phyloP scores from a whole-genome alignment of 163 green algal genomes.

The Trebouxia gelatinosa region DNA sequence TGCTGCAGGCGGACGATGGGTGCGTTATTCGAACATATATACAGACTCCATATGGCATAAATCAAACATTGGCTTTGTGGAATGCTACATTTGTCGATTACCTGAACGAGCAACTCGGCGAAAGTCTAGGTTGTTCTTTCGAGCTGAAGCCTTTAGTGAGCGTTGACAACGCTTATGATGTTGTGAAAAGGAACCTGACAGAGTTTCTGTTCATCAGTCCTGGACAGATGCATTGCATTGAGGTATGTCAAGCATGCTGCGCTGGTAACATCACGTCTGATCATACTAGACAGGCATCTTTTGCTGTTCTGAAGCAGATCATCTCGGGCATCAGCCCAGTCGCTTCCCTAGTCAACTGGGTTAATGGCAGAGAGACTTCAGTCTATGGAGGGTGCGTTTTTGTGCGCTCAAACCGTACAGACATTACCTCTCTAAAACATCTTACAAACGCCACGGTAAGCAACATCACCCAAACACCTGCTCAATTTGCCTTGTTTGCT shows the following conservation, averaged over 20 bases:
- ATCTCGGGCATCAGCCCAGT: not conserved
- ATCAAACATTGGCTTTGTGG: not conserved
- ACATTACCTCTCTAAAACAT: not conserved
- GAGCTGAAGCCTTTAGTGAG: not conserved
- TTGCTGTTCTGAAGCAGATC: not conserved
- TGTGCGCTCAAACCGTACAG: not conserved
- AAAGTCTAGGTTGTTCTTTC: not conserved
- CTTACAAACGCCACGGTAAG: not conserved
- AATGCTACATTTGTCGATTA: not conserved
- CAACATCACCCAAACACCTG: no score
- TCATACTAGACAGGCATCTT: no score
- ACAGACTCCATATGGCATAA: not conserved
- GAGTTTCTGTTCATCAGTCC: slow-evolving; percentile 8
- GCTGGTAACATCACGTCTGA: no score
- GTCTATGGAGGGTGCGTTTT: slow-evolving; percentile 1
- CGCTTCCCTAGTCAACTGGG: not conserved
- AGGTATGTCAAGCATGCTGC: not conserved
- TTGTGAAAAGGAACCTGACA: not conserved
- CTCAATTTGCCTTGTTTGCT: no score
- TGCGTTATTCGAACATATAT: not conserved
- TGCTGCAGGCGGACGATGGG: no score
- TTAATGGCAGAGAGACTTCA: not conserved
- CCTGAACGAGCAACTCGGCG: not conserved
- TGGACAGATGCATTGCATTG: slow-evolving; percentile 4
- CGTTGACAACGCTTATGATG: not conserved